phyloP scores from a whole-genome alignment of 148 eudicot genomes.

The Euryodendron excelsum region DNA sequence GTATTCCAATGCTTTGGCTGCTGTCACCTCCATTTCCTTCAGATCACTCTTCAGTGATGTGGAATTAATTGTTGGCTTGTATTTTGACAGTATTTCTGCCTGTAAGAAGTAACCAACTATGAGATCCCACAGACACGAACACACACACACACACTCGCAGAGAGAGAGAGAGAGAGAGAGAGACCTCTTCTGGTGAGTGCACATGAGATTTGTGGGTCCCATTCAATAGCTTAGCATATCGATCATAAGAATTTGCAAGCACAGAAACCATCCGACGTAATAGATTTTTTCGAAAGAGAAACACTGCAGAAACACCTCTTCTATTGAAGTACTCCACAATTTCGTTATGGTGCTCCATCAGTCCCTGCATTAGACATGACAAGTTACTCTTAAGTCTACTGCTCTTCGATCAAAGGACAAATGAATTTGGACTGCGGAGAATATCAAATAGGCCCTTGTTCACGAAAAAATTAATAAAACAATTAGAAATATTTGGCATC shows the following conservation, averaged over 20 bases:
- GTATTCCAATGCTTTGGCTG: conserved; percentile 52
- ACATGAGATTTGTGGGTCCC: conserved; percentile 97
- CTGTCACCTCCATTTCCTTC: conserved; percentile 55
- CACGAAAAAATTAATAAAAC: background rate
- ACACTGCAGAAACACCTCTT: conserved; percentile 66
- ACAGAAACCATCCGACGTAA: conserved; percentile 84
- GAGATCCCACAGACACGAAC: background rate
- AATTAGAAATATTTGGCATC: background rate
- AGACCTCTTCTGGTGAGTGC: conserved; percentile 82
- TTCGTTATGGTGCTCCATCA: conserved; percentile 68
- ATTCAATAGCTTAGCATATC: conserved; percentile 64
- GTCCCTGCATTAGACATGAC: conserved; percentile 48
- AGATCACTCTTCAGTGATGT: conserved; percentile 49
- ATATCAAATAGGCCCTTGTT: background rate
- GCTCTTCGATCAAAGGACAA: background rate
- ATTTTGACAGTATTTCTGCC: conserved; percentile 77
- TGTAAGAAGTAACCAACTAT: conserved; percentile 27
- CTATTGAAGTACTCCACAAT: conserved; percentile 64
- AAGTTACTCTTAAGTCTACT: background rate
- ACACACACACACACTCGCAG: background rate
- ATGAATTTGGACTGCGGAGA: background rate
- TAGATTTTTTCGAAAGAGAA: conserved; percentile 86
- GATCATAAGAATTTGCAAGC: conserved; percentile 80
- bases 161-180: conserved; percentile 13
- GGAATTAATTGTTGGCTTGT: conserved; percentile 75